Evolutionary conservation across 495 filamentous ascomycete genomes (phyloP), one percentile per base, ranked within the genome.

Genomic region (Copromyces sp.): DNA sequence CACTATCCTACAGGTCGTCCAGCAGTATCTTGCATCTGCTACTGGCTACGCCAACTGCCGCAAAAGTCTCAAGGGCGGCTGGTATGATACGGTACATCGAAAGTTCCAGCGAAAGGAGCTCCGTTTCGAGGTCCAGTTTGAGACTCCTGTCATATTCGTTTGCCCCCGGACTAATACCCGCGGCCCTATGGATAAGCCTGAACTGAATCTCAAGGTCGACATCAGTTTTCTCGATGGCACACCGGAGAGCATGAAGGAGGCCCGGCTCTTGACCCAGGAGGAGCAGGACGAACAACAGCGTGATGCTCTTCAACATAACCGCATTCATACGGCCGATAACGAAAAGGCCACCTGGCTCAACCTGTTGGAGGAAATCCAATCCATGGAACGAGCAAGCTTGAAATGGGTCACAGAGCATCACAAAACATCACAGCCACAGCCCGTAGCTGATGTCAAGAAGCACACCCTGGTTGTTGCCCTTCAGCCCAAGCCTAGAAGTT

Each of bases 81-180:
- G 84, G 85, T 78, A 81, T 24, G 73, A 75, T 32, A 80, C 75
- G 16, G 84, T 83, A 32, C 81, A 80, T 24, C 78, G 85, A 24
- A 81, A 75, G 32, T 82, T 86, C 61, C 77, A 79, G 4, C 72
- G 71, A 37, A 69, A 70, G 16, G 84, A 87, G 77, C 78, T 87
- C 9, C 80, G 85, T 16, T 84, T 86, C 70, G 85, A 87, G 70
- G 84, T 86, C 32, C 78, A 81, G 20, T 86, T 85, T 76, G 81
- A 86, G 70, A 79, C 84, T 0, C 85, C 85, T 35, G 81, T 86
- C 40, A 82, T 87, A 41, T 85, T 87, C 45, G 80, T 85, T 20
- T 84, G 81, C 32, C 24, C 1, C 0, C 24, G 24, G 24, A 24
- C 24, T 24, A 24, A 24, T 24, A 24, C 24, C 24, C 24, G 24